Evolutionary conservation across 2,329 filamentous ascomycete species (phyloP).

Genomic region (Fusarium stilboides): DNA sequence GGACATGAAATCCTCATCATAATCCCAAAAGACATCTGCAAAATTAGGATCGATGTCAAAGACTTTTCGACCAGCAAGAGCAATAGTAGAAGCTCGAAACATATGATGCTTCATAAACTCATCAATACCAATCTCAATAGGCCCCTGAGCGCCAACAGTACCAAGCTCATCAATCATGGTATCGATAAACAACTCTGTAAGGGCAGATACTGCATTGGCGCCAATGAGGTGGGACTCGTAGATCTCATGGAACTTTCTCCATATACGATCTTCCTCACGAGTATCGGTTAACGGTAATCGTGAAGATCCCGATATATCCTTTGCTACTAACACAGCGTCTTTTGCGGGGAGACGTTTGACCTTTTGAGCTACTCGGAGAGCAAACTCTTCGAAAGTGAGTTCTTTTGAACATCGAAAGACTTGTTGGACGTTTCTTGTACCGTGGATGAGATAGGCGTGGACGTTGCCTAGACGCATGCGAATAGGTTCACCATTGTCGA

Average conservation of each 20-base stretch:
- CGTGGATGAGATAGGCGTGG: constrained; percentile 43
- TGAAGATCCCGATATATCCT: constrained; percentile 43
- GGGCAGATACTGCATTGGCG: constrained; percentile 27
- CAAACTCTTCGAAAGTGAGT: constrained; percentile 45
- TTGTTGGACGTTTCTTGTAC: constrained; percentile 40
- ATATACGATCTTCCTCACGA: constrained; percentile 40
- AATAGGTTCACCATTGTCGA: constrained; percentile 36
- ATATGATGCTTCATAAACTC: constrained; percentile 45
- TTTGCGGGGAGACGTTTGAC: constrained; percentile 40
- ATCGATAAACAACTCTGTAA: constrained; percentile 38
- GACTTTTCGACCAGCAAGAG: constrained; percentile 33
- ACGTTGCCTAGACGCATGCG: constrained; percentile 41
- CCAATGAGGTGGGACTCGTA: constrained; percentile 42
- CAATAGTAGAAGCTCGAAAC: constrained; percentile 45
- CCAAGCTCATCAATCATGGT: constrained; percentile 34
- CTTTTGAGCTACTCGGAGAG: constrained; percentile 44
- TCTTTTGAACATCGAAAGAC: constrained; percentile 44
- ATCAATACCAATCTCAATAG: constrained; percentile 37
- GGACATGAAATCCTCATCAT: constrained; percentile 46
- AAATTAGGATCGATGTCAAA: constrained; percentile 39
- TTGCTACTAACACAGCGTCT: constrained; percentile 36
- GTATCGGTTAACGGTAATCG: constrained; percentile 31
- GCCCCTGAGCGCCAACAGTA: neutral
- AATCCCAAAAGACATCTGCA: constrained; percentile 43
- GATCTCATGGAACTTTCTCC: constrained; percentile 44